Evolutionary conservation across 2,329 filamentous ascomycete species (phyloP), one percentile per base, ranked within the genome.

Genomic region (Ceratocystis smalleyi): DNA sequence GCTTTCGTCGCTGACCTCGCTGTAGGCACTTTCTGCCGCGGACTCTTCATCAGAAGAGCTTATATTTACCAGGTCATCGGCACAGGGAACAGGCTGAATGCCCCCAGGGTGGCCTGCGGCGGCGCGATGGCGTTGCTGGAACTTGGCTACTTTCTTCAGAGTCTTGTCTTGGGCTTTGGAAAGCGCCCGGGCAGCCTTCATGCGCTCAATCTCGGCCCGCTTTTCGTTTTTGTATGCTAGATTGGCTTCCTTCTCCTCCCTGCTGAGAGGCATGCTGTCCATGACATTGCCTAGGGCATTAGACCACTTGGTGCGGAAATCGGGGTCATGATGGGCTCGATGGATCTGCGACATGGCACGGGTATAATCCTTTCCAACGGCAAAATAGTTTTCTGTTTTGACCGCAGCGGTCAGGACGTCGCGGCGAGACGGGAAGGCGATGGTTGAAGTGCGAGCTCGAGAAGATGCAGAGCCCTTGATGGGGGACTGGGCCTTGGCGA

Each of bases 261-360:
- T 27, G 27, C 54, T 57, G 7, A 57, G 27, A 7, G 54, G 54
- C 54, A 57, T 57, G 54, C 27, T 57, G 54, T 57, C 54, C 54
- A 57, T 57, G 54, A 61, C 24, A 49, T 61, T 43, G 17, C 43
- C 59, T 27, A 61, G 35, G 7, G 59, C 35, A 19, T 61, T 35
- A n/a, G 27, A 47, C 59, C 59, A 61, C 24, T 30, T 61, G 8
- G 19, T 5, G 32, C 59, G 59, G 19, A 47, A 61, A 22, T 17
- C 59, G 32, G 43, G 43, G 27, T 61, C 59, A 17, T 61, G 22
- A 15, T 47, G 59, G 22, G 59, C 59, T 30, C 59, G 59, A 30
- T 7, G 24, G 12, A 57, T 57, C 54, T 57, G 54, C 54, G 54
- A 57, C 30, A 57, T 32, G 30, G 30, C 30, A 17, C 32, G 27